Conservation (phyloP, 441 rosid genomes). For the Jatropha multifida region DNA sequence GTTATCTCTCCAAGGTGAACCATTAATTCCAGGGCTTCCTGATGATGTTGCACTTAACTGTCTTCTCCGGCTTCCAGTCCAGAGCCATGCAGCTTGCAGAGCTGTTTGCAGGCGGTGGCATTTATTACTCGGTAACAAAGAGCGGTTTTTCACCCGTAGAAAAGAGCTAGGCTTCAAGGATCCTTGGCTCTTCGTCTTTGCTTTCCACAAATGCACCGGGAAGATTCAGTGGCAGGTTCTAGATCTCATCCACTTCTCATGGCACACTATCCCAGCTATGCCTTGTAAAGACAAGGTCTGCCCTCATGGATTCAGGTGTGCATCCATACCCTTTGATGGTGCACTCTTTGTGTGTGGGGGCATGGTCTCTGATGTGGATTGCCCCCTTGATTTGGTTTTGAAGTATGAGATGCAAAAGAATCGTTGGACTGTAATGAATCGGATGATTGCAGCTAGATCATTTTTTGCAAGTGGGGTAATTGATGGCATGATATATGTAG, state of each 20-base stretch:
- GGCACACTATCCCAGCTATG: slow-evolving; percentile 89
- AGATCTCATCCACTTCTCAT: slow-evolving; percentile 63
- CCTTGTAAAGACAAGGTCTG: slow-evolving; percentile 85
- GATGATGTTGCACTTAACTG: slow-evolving; percentile 83
- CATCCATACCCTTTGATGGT: slow-evolving; percentile 59
- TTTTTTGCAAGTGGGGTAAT: slow-evolving; percentile 79
- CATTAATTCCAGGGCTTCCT: slow-evolving; percentile 86
- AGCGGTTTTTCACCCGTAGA: slow-evolving; percentile 63
- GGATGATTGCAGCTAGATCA: slow-evolving; percentile 73
- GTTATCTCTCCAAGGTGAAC: slow-evolving; percentile 48
- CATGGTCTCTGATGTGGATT: slow-evolving; percentile 73
- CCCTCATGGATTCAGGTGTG: slow-evolving; percentile 77
- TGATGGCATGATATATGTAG: slow-evolving; percentile 72
- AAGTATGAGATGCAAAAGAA: slow-evolving; percentile 80
- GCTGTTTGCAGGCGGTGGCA: slow-evolving; percentile 85
- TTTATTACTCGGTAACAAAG: slow-evolving; percentile 62
- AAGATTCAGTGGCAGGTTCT: slow-evolving; percentile 85
- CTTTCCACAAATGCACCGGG: slow-evolving; percentile 74
- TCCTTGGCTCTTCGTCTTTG: slow-evolving; percentile 85
- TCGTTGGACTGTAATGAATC: slow-evolving; percentile 73
- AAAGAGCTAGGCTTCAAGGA: slow-evolving; percentile 71
- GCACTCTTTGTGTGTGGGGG: slow-evolving; percentile 85
- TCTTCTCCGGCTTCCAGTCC: slow-evolving; percentile 73
- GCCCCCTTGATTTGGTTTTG: slow-evolving; percentile 78
- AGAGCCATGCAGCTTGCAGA: slow-evolving; percentile 60